Evolutionary conservation across 2,329 filamentous ascomycete species (phyloP).

Genomic region (Penicillium sp.): DNA sequence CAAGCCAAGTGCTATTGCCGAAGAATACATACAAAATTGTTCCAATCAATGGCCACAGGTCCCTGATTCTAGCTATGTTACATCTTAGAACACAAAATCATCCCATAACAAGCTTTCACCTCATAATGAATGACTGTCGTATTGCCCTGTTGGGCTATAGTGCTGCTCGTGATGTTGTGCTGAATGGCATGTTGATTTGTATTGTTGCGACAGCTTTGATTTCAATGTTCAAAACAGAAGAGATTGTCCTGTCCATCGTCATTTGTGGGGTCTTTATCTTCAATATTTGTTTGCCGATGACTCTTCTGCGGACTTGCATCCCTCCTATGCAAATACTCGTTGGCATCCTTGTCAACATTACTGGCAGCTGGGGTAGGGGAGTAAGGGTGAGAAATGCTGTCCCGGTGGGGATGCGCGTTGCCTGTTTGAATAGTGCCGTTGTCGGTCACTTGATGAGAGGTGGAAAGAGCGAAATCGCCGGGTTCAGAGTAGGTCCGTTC

Average conservation of each 20-base stretch:
- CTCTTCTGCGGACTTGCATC: conserved; percentile 15
- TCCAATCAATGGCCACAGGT: no score
- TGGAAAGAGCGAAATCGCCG: conserved; percentile 31
- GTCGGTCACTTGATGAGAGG: conserved; percentile 24
- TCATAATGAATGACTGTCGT: no score
- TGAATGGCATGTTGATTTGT: neutral
- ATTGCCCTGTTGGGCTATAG: no score
- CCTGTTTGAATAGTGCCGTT: conserved; percentile 26
- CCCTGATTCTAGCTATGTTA: no score
- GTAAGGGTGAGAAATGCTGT: conserved; percentile 31
- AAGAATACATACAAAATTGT: no score
- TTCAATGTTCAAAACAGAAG: neutral
- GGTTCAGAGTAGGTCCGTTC: conserved; percentile 35
- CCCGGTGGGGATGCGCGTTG: conserved; percentile 27
- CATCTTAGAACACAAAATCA: no score
- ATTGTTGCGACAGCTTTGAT: neutral
- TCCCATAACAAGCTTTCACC: no score
- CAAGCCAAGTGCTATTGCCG: no score
- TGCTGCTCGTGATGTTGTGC: neutral
- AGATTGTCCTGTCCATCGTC: neutral
- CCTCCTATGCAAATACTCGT: conserved; percentile 17
- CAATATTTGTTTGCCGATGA: conserved; percentile 16
- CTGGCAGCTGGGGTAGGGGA: conserved; percentile 25
- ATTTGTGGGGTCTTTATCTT: conserved; percentile 16
- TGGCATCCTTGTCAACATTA: conserved; percentile 28